Evolutionary conservation across 352 stramenopile species (phyloP), one percentile per base, ranked within the genome.

Genomic region (Globisporangium lucens): DNA sequence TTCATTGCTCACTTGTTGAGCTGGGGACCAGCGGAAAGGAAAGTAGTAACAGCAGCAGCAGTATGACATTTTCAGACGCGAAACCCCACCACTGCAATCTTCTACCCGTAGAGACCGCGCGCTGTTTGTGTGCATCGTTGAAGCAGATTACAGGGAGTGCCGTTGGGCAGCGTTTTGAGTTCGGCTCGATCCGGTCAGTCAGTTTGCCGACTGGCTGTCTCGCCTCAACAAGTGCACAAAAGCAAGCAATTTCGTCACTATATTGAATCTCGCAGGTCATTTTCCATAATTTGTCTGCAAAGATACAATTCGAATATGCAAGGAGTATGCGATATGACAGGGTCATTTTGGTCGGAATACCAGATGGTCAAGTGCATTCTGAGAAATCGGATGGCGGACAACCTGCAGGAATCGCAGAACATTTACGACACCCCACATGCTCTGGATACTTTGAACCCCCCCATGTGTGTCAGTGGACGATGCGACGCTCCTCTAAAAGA

Each of bases 351-450:
- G 38, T 22, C 5, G 5, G 15, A 49, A 22, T n/a, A 49, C 20
- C 47, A 29, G 47, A 10, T 29, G n/a, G 47, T 12, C 7, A 27
- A 24, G 5, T 15, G 47, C 17, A 55, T 55, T 61, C 55, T 43
- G 29, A 35, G 55, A 61, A 61, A 61, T 35, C 55, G 30, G 55
- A 61, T 61, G 55, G 55, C 55, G 20, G 55, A 12, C 15, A 61
- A 30, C 17, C 41, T 49, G 41, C 41, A 27, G 55, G 29, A 55
- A 29, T 17, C 7, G 55, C 38, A 61, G 17, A 61, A 29, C 35
- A 61, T 49, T n/a, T 49, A 49, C 41, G 41, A 49, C 15, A 49
- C 41, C 15, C 41, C 13, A 49, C 41, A 49, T 49, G 55, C 55
- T 10, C 55, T 61, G 55, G 55, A 61, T 61, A 47, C 30, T 29